phyloP scores from a whole-genome alignment of 345 rosid species.

The Eucalyptus virginea region DNA sequence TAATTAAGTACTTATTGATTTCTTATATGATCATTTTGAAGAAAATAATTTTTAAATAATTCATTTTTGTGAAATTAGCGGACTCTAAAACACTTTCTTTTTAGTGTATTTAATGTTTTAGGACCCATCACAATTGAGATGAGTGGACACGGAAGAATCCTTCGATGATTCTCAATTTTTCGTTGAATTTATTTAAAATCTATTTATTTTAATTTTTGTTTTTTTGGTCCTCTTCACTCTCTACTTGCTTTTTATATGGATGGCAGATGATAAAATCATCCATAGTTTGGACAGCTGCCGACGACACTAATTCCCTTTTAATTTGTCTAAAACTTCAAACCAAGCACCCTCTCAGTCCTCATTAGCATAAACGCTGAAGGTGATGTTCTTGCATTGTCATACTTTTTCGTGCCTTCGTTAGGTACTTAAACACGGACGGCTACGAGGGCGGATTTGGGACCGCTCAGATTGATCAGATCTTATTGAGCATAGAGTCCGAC shows the following conservation, averaged over 20 bases:
- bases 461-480: background rate
- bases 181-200: background rate
- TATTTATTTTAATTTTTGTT: background rate
- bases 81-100: background rate
- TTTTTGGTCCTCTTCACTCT: background rate
- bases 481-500: background rate
- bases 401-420: background rate
- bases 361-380: background rate
- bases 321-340: background rate
- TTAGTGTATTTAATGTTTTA: background rate
- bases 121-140: background rate
- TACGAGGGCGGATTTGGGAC: conserved; percentile 1
- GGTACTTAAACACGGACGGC: background rate
- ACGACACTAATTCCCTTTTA: background rate
- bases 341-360: background rate
- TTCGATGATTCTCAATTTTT: background rate
- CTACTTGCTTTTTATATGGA: background rate
- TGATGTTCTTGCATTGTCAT: background rate
- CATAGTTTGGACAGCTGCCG: background rate
- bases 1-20: background rate
- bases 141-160: background rate
- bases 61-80: too few relatives aligned
- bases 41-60: too few relatives aligned
- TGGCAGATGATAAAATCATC: background rate
- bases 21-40: background rate